Evolutionary conservation across 768 basidiomycete genomes (phyloP).

Genomic region (Russula brevipes): DNA sequence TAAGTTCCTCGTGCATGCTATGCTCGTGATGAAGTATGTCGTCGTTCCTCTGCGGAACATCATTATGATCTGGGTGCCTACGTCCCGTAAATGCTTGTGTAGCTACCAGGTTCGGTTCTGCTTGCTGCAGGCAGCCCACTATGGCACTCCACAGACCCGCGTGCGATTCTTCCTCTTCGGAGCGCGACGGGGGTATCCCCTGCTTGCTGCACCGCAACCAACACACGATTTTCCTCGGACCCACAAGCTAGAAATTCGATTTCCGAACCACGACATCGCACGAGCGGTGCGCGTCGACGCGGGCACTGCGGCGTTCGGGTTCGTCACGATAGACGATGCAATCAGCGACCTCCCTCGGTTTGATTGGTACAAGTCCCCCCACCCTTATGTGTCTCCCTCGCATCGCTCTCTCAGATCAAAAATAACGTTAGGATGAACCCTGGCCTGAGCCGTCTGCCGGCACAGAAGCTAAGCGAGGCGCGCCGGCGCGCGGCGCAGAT

Average conservation of each 20-base stretch:
- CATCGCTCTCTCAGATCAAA: slow-evolving; percentile 3
- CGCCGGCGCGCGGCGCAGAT: slow-evolving; percentile 9
- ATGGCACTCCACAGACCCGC: slow-evolving; percentile 42
- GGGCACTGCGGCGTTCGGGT: slow-evolving; percentile 46
- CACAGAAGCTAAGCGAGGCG: slow-evolving; percentile 27
- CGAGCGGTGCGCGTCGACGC: slow-evolving; percentile 41
- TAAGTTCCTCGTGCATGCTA: slow-evolving; percentile 55
- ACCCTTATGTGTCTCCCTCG: neutral
- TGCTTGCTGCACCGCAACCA: slow-evolving; percentile 41
- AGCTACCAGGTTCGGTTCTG: slow-evolving; percentile 44
- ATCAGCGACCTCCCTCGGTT: slow-evolving; percentile 67
- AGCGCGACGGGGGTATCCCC: slow-evolving; percentile 33
- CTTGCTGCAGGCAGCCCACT: slow-evolving; percentile 45
- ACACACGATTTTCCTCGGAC: slow-evolving; percentile 38
- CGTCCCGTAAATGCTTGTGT: neutral
- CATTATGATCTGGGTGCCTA: neutral
- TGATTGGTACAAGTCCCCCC: slow-evolving; percentile 54
- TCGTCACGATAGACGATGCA: slow-evolving; percentile 64
- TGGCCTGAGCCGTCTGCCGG: slow-evolving; percentile 24
- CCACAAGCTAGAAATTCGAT: slow-evolving; percentile 47
- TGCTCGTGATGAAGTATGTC: slow-evolving; percentile 61
- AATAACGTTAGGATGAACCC: slow-evolving; percentile 23
- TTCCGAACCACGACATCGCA: slow-evolving; percentile 40
- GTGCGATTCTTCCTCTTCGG: slow-evolving; percentile 49
- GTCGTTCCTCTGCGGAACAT: neutral